Evolutionary conservation across 129 eudicot species (phyloP), one percentile per base, ranked within the genome.

Genomic region (Calendula officinalis): DNA sequence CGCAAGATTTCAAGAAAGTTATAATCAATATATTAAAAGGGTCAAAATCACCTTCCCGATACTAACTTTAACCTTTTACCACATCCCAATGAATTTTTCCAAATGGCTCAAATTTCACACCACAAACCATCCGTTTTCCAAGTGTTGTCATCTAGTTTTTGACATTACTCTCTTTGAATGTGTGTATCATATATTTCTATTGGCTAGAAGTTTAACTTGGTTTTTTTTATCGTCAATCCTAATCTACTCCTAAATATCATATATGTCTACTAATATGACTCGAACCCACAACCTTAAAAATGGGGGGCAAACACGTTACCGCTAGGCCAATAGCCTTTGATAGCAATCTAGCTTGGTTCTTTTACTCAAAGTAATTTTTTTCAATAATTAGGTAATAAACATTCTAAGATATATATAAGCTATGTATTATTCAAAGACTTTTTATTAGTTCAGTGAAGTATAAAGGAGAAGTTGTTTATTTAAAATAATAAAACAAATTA

Each of bases 21-120:
- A 48, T 47, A 22, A 59, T 47, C 13, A 69, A 10, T 39, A 10
- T 35, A 59, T 48, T 59, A 60, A 70, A 60, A 60, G 30, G 68
- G 75, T 70, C 75, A 70, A 70, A 37, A 61, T 49, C 42, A 49
- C 37, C 50, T 60, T 70, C 68, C 75, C 75, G 8, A 70, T 60
- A 51, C 49, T 10, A 27, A 34, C 56, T 68, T 68, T 68, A 56
- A 34, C 17, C 32, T 42, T 3, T 17, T 48, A 5, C 12, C 68
- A 49, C 53, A 70, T 70, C 68, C 75, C 75, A 13, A 70, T 50
- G 32, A 37, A 51, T 49, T 27, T 60, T 43, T 37, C 61, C 68
- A 60, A 60, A 50, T 48, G 68, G 75, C 60, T 70, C 75, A 60
- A 70, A 47, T 22, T 69, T 69, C 36, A 59, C 53, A 70, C 75